A percentile compares a stretch with the other conserved stretches of the same genome.
phyloP scores from a whole-genome alignment of 495 filamentous ascomycete genomes.

The Penicillium cosmopolitanum region DNA sequence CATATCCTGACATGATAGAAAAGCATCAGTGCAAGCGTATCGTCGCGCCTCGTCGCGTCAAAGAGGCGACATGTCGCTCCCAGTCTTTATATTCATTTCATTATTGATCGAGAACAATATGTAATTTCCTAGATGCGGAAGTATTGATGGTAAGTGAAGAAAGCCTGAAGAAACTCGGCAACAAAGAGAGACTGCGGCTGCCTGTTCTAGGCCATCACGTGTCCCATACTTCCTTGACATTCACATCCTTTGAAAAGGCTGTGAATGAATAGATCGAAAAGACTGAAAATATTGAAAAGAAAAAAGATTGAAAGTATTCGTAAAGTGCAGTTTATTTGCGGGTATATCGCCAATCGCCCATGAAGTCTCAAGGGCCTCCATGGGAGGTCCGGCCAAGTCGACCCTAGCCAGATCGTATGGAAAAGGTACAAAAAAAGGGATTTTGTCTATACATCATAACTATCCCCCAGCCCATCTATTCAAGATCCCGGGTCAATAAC shows the following conservation, averaged over 20 bases:
- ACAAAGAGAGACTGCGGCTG: not conserved
- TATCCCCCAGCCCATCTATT: not conserved
- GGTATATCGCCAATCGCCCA: slow-evolving; percentile 24
- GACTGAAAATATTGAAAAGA: not conserved
- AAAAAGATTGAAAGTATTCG: slow-evolving; percentile 1
- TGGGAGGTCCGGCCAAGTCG: not conserved
- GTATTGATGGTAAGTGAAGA: slow-evolving; percentile 27
- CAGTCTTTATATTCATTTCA: not conserved
- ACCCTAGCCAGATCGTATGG: not conserved
- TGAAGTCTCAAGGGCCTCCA: not conserved
- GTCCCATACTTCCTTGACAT: not conserved
- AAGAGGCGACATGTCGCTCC: not conserved
- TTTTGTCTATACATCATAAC: slow-evolving; percentile 7
- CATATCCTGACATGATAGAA: slow-evolving; percentile 6
- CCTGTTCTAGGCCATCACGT: not conserved
- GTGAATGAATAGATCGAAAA: not conserved
- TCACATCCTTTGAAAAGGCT: no score
- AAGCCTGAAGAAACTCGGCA: slow-evolving; percentile 14
- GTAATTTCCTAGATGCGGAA: slow-evolving; percentile 25
- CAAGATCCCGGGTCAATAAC: not conserved
- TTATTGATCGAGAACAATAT: slow-evolving; percentile 1
- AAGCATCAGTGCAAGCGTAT: slow-evolving; percentile 4
- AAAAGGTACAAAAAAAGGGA: not conserved
- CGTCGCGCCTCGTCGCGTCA: not conserved
- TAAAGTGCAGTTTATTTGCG: slow-evolving; percentile 25